Evolutionary conservation across 2,329 filamentous ascomycete species (phyloP).

Genomic region (Phaeosphaeria sp.): DNA sequence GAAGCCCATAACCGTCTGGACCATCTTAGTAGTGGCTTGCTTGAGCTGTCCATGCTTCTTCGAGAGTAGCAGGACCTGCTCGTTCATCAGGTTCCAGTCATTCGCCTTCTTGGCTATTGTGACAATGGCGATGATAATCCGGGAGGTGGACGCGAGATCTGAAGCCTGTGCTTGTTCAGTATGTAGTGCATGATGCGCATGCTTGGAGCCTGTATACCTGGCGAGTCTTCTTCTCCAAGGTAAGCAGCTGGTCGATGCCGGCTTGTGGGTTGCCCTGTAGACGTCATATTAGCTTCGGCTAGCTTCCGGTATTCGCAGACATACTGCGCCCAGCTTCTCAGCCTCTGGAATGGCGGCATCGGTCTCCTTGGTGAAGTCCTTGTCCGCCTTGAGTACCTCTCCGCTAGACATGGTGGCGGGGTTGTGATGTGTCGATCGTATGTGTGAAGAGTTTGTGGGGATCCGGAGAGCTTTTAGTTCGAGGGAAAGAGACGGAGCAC

Average conservation of each 20-base stretch:
- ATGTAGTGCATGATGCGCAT: not conserved
- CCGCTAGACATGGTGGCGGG: constrained; percentile 75
- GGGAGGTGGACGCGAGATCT: constrained; percentile 93
- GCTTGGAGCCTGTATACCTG: constrained; percentile 66
- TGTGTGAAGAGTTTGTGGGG: not conserved
- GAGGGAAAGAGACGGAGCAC: not conserved
- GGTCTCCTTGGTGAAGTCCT: constrained; percentile 97
- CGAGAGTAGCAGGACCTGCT: constrained; percentile 92
- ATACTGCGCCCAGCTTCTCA: constrained; percentile 85
- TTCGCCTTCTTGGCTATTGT: constrained; percentile 91
- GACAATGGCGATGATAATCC: constrained; percentile 85
- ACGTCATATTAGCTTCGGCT: constrained; percentile 23
- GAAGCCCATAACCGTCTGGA: constrained; percentile 93
- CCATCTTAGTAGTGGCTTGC: constrained; percentile 98
- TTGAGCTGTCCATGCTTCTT: constrained; percentile 99
- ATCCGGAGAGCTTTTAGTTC: not conserved
- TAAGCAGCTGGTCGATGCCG: constrained; percentile 91
- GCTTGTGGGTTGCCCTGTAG: constrained; percentile 76
- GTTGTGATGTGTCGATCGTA: constrained; percentile 15
- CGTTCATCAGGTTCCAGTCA: constrained; percentile 94
- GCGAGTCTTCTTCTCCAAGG: constrained; percentile 94
- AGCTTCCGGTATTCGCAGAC: constrained; percentile 8
- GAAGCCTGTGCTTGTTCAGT: constrained; percentile 70
- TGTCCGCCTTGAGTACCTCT: constrained; percentile 86
- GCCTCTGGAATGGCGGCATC: constrained; percentile 91